phyloP scores from a whole-genome alignment of 1,284 basidiomycete species.

The Moesziomyces globuligerus region DNA sequence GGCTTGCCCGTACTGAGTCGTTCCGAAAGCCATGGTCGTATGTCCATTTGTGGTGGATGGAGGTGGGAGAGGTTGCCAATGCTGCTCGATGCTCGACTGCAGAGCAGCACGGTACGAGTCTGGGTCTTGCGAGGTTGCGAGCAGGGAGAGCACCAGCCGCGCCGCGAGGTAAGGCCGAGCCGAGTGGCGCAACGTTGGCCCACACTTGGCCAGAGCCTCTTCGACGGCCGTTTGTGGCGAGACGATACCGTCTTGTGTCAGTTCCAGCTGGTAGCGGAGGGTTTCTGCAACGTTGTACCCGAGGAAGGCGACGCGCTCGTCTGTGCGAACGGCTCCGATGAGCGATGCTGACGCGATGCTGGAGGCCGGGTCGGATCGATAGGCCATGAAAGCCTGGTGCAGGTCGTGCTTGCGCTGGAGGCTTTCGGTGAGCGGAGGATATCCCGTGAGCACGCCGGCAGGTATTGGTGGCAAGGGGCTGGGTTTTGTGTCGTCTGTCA shows the following conservation, averaged over 20 bases:
- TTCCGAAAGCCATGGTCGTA: background rate
- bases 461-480: slow-evolving; percentile 2
- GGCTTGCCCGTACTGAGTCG: background rate
- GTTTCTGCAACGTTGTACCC: slow-evolving; percentile 36
- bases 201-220: slow-evolving; percentile 1
- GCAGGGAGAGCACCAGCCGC: slow-evolving; percentile 15
- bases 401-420: slow-evolving; percentile 31
- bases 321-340: slow-evolving; percentile 20
- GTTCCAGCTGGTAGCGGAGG: slow-evolving; percentile 21
- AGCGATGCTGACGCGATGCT: slow-evolving; percentile 5
- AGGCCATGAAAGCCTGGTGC: slow-evolving; percentile 28
- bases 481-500: background rate
- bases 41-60: background rate
- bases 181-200: no score
- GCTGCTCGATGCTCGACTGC: slow-evolving; percentile 1
- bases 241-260: background rate
- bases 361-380: slow-evolving; percentile 7
- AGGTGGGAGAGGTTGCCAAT: slow-evolving; percentile 8
- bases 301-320: slow-evolving; percentile 32
- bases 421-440: slow-evolving; percentile 31
- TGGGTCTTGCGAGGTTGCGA: slow-evolving; percentile 7
- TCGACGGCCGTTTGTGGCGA: slow-evolving; percentile 6
- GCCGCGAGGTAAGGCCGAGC: slow-evolving; percentile 9
- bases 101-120: slow-evolving; percentile 7
- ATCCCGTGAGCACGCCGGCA: slow-evolving; percentile 13